Conservation (phyloP, 495 filamentous ascomycete species). For the Hypoxylon intermedium region DNA sequence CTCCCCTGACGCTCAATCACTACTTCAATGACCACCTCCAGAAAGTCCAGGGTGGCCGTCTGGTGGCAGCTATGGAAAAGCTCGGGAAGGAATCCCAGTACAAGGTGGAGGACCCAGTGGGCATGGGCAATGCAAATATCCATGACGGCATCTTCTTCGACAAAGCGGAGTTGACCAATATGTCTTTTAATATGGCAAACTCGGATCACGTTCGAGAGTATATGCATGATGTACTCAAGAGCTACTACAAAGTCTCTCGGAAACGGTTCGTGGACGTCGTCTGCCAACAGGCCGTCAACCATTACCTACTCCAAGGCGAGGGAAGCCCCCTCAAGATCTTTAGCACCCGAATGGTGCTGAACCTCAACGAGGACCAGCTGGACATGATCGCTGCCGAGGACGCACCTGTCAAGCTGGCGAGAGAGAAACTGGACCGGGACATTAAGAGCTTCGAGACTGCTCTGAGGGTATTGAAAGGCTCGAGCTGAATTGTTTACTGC, state of each 20-base stretch:
- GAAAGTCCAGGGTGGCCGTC: conserved; percentile 43
- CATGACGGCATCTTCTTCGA: conserved; percentile 6
- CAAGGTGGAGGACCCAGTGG: background rate
- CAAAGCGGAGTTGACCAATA: conserved; percentile 15
- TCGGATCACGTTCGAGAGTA: conserved; percentile 54
- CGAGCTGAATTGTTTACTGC: background rate
- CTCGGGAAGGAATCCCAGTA: conserved; percentile 3
- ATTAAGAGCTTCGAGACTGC: conserved; percentile 38
- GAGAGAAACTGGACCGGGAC: conserved; percentile 40
- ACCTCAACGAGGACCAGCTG: conserved; percentile 35
- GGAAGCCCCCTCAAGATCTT: conserved; percentile 32
- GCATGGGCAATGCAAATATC: conserved; percentile 22
- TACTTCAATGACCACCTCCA: conserved; percentile 61
- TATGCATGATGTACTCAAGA: conserved; percentile 63
- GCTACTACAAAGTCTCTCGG: conserved; percentile 67
- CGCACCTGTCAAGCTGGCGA: conserved; percentile 30
- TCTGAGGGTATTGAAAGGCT: conserved; percentile 36
- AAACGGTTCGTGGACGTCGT: conserved; percentile 65
- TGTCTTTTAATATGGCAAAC: conserved; percentile 54
- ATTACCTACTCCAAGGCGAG: conserved; percentile 43
- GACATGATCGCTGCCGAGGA: conserved; percentile 39
- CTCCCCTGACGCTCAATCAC: conserved; percentile 59
- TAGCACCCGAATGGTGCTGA: conserved; percentile 26
- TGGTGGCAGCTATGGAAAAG: conserved; percentile 29
- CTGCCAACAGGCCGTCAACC: conserved; percentile 47